These are phyloP conservation scores for Trametes versicolor DNA, from an alignment of 1,284 basidiomycete species.

Conservation along the genomic window DNA sequence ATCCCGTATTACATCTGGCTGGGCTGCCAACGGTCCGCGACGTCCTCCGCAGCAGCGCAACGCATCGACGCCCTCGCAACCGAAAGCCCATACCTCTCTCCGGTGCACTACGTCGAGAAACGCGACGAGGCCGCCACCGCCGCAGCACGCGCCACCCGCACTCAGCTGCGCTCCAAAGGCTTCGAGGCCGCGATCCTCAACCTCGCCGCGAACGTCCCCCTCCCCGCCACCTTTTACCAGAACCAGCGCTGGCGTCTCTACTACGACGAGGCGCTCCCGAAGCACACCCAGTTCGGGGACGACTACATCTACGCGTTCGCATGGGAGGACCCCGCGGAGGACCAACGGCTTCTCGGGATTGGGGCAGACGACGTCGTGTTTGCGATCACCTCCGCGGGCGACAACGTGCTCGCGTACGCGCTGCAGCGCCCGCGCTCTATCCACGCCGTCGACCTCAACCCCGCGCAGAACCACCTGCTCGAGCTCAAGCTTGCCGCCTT, in stretches of 20 bases:
- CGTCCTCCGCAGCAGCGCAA: conserved; percentile 28
- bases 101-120: conserved; percentile 31
- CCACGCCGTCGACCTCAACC: conserved; percentile 38
- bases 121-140: conserved; percentile 27
- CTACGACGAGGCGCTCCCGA: conserved; percentile 36
- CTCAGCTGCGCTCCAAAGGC: conserved; percentile 36
- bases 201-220: conserved; percentile 37
- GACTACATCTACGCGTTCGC: conserved; percentile 37
- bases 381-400: conserved; percentile 37
- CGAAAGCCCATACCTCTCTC: conserved; percentile 36
- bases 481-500: conserved; percentile 38
- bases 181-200: conserved; percentile 38
- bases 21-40: conserved; percentile 35
- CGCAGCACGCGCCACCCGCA: conserved; percentile 26
- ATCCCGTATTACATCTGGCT: conserved; percentile 38
- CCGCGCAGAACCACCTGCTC: conserved; percentile 36
- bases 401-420: conserved; percentile 37
- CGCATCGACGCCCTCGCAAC: conserved; percentile 36
- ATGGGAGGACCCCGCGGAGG: conserved; percentile 38
- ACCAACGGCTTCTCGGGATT: conserved; percentile 36
- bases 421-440: conserved; percentile 32
- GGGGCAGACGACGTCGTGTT: conserved; percentile 37
- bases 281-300: conserved; percentile 37
- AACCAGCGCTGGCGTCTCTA: conserved; percentile 37
- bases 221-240: conserved; percentile 37